phyloP scores from a whole-genome alignment of 2,329 filamentous ascomycete genomes.

The Microcyclospora pomicola region DNA sequence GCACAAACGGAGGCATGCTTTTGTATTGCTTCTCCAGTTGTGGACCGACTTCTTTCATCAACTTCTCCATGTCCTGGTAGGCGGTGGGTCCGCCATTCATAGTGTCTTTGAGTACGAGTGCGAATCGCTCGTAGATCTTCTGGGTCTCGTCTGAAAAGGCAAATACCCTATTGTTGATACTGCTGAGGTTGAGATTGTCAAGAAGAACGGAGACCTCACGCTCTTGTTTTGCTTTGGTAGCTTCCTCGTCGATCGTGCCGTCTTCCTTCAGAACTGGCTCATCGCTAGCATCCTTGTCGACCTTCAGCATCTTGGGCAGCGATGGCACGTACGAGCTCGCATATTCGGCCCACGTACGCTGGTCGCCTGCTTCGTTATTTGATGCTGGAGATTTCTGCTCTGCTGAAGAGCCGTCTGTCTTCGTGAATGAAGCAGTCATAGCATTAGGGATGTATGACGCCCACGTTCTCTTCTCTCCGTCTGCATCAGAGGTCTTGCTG shows the following conservation, averaged over 20 bases:
- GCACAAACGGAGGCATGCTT: constrained; percentile 60
- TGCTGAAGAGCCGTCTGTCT: constrained; percentile 2
- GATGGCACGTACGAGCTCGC: constrained; percentile 13
- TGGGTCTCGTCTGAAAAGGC: constrained; percentile 73
- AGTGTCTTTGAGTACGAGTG: constrained; percentile 79
- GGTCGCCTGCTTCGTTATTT: background rate
- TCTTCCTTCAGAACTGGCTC: constrained; percentile 25
- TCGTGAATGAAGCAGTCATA: constrained; percentile 2
- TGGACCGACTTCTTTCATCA: constrained; percentile 49
- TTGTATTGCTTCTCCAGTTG: constrained; percentile 50
- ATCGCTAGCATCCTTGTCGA: constrained; percentile 20
- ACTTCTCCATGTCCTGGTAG: constrained; percentile 70
- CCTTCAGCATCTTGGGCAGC: constrained; percentile 8
- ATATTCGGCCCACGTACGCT: constrained; percentile 20
- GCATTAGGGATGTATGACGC: constrained; percentile 20
- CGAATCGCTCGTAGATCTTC: constrained; percentile 71
- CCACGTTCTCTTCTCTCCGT: constrained; percentile 25
- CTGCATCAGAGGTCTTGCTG: constrained; percentile 12
- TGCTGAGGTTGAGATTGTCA: constrained; percentile 69
- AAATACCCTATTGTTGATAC: constrained; percentile 74
- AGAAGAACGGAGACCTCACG: constrained; percentile 67
- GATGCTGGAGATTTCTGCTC: constrained; percentile 1
- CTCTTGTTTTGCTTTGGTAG: constrained; percentile 40
- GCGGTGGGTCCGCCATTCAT: constrained; percentile 87
- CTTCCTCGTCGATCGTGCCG: constrained; percentile 24